These are phyloP conservation scores for Hypoxylon sp. DNA, from an alignment of 2,329 filamentous ascomycete species.

Conservation along the genomic window DNA sequence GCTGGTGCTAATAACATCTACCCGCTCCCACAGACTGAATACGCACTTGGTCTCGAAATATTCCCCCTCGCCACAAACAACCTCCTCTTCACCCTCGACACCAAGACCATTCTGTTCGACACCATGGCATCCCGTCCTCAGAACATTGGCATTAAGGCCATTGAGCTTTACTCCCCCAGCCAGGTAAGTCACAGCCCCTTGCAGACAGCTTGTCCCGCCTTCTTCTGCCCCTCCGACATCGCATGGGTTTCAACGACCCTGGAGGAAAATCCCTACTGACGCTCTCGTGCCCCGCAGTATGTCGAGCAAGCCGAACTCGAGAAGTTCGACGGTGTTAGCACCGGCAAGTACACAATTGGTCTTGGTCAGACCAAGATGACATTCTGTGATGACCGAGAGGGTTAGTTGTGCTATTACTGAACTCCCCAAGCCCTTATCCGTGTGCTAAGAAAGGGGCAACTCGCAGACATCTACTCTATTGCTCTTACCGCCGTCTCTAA, in stretches of 20 bases:
- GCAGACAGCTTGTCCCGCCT: conserved; percentile 20
- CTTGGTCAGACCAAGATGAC: conserved; percentile 93
- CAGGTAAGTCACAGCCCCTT: conserved; percentile 72
- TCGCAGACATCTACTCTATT: conserved; percentile 87
- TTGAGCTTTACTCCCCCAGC: conserved; percentile 89
- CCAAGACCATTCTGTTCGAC: conserved; percentile 31
- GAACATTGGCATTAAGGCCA: conserved; percentile 94
- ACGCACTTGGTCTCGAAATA: conserved; percentile 31
- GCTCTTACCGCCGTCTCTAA: conserved; percentile 83
- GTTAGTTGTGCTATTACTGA: conserved; percentile 63
- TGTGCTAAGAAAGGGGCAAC: conserved; percentile 27
- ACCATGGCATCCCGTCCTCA: conserved; percentile 82
- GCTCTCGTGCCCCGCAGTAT: conserved; percentile 68
- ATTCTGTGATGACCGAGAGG: conserved; percentile 92
- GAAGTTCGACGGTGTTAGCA: conserved; percentile 86
- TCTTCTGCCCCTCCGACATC: conserved; percentile 43
- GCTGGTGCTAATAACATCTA: conserved; percentile 36
- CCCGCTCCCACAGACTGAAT: conserved; percentile 39
- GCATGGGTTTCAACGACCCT: conserved; percentile 29
- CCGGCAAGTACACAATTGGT: conserved; percentile 92
- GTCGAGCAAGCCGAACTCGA: conserved; percentile 87
- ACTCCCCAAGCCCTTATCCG: neutral
- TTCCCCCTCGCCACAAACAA: conserved; percentile 22
- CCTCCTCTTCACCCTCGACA: conserved; percentile 22
- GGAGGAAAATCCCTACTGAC: conserved; percentile 45